Evolutionary conservation across 179 eudicot species (phyloP), one percentile per base, ranked within the genome.

Genomic region (Corrigiola litoralis): DNA sequence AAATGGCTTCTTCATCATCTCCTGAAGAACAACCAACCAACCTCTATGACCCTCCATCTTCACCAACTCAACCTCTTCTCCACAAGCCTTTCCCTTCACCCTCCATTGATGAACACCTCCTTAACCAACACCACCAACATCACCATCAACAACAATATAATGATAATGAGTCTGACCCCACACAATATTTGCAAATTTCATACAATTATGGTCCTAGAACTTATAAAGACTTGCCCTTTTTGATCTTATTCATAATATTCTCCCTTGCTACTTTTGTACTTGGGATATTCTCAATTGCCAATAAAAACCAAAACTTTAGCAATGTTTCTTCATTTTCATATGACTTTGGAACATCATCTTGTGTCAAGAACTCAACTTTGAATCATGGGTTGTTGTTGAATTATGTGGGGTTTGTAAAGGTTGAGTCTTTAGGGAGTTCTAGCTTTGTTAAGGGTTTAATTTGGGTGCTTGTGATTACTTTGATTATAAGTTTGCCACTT

Each of bases 391-490:
- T 55, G 5, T 51, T n/a, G 37, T 36, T 46, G 27, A 4, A 60
- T 56, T 20, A 18, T 38, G 4, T n/a, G 59, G 69, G 61, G 54
- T 18, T 66, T 61, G 65, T 50, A 10, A 52, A 45, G 18, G 20
- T 53, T 36, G 41, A 21, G 32, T 60, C 38, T 27, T 50, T 32
- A 13, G 50, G 51, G n/a, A 12, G 50, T 65, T 56, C 79, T 50
- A n/a, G 57, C 63, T 59, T 87, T 58, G 57, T 78, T 9, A 72
- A 68, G 33, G 80, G 81, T 29, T 60, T 90, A 78, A 80, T 90
- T 25, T 87, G 96, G 90, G 82, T 85, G 5, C 87, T 87, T 67
- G 83, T 90, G 37, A 68, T 87, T 61, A 92, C 98, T 32, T 67
- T 90, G 48, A 61, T 92, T 58, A 25, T 90, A 38, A 87, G 97